Evolutionary conservation across 768 basidiomycete species (phyloP), one percentile per base, ranked within the genome.

Genomic region (Cantharellus anzutake): DNA sequence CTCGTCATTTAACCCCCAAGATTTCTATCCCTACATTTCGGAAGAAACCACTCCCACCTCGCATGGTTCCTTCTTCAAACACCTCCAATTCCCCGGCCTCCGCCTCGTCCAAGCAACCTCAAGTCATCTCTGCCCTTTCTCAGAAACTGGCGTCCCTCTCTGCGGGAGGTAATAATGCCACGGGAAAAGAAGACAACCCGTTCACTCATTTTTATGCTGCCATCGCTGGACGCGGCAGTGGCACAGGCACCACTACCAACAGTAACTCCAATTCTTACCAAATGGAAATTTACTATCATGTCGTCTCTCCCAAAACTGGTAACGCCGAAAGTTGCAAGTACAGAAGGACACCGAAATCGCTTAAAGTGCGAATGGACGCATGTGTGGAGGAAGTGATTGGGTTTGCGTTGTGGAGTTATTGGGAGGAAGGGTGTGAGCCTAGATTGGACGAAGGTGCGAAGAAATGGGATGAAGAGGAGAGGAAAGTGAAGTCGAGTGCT

Each of bases 371-470:
- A 60, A 82, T 81, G 63, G 94, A 97, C 63, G 86, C 91, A 1
- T 86, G 84, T 0, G 83, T 98, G 3, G 96, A 98, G 68, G 96
- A 98, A 69, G 90, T 94, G 3, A 86, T 97, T 59, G 96, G 96
- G 0, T 90, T 86, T 68, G 84, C 88, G 1, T 68, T 98, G 52
- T 96, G 82, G 82, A 83, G 70, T n/a, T 97, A 91, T 65, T 93
- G 88, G 83, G 93, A 97, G 67, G 82, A 88, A 65, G 81, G 79
- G 0, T 81, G 88, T 78, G 66, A 80, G 44, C 92, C 91, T 2
- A 80, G 79, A 65, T 69, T 96, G 20, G 81, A 86, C 62, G 83
- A 63, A 29, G 41, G 20, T 59, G 11, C 48, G 56, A 29, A 29
- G 20, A 29, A 29, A 29, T 29, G 20, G 20, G 59, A 20, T 16